Evolutionary conservation across 169 alveolate genomes (phyloP).

Genomic region (Neospora caninum): DNA sequence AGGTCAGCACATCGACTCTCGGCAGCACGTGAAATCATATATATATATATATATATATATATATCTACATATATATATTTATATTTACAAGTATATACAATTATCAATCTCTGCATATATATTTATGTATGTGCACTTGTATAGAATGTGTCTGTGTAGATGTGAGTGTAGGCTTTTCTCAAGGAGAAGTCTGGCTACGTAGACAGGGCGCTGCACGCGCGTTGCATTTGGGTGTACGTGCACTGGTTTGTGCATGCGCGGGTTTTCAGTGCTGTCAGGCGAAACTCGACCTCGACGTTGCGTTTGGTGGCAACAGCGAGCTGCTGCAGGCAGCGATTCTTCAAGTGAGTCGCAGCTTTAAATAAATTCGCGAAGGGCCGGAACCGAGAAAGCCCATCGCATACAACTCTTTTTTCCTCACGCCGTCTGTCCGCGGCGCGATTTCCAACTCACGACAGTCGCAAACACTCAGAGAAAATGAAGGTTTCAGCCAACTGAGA

Average conservation of each 20-base stretch:
- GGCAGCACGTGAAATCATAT: not conserved
- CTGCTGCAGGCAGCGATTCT: constrained; percentile 78
- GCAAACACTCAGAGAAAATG: too few relatives aligned
- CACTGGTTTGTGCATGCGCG: not conserved
- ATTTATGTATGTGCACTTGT: not conserved
- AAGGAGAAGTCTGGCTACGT: too few relatives aligned
- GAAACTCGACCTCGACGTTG: constrained; percentile 82
- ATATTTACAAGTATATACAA: not conserved
- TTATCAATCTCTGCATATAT: not conserved
- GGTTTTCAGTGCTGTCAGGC: constrained; percentile 79
- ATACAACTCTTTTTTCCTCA: too few relatives aligned
- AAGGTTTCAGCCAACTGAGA: too few relatives aligned
- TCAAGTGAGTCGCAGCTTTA: constrained; percentile 15
- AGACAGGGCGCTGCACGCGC: not conserved
- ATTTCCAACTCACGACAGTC: too few relatives aligned
- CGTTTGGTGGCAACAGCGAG: constrained; percentile 85
- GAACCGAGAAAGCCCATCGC: too few relatives aligned
- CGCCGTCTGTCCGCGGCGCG: too few relatives aligned
- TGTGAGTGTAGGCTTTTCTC: too few relatives aligned
- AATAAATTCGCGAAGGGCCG: too few relatives aligned
- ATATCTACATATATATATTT: not conserved
- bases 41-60: constrained; percentile 9
- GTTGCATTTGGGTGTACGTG: not conserved
- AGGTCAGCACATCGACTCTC: constrained; percentile 60
- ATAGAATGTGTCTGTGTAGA: not conserved